A percentile compares a stretch with the other conserved stretches of the same genome.
Conservation (phyloP, 192 early-diverging fungal species). For the Coemansia umbellata region DNA sequence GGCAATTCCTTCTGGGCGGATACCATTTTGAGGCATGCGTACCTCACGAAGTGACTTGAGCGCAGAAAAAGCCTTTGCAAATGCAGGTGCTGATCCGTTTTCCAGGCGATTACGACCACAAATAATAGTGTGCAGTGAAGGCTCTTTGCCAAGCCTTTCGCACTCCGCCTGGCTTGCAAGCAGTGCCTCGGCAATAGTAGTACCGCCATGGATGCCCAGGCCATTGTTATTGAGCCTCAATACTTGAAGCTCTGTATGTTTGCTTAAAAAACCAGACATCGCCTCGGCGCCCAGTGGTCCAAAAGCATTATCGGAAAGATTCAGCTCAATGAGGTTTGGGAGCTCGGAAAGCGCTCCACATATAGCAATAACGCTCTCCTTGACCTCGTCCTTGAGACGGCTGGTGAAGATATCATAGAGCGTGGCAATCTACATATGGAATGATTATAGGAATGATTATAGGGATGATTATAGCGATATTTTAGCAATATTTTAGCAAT, state of each 20-base stretch:
- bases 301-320: conserved; percentile 96
- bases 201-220: conserved; percentile 86
- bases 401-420: conserved; percentile 94
- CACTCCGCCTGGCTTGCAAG: conserved; percentile 70
- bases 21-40: conserved; percentile 96
- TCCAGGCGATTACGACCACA: conserved; percentile 94
- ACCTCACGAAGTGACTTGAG: conserved; percentile 72
- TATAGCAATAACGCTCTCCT: conserved; percentile 73
- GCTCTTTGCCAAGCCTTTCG: conserved; percentile 56
- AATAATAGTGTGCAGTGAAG: conserved; percentile 75
- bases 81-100: conserved; percentile 67
- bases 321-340: conserved; percentile 72
- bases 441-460: too few species aligned
- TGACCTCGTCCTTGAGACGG: conserved; percentile 86
- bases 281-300: conserved; percentile 91
- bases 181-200: conserved; percentile 80
- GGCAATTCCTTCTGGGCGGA: conserved; percentile 90
- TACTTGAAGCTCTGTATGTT: conserved; percentile 74
- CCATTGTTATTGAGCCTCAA: conserved; percentile 98
- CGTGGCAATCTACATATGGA: conserved; percentile 62
- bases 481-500: too few species aligned
- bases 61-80: conserved; percentile 80
- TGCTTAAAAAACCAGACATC: conserved; percentile 77
- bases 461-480: background rate
- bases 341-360: conserved; percentile 80